Percentiles rank a stretch among this genome's conserved stretches.
Conservation (phyloP, 2,329 filamentous ascomycete genomes). For the Sphaceloma murrayae region DNA sequence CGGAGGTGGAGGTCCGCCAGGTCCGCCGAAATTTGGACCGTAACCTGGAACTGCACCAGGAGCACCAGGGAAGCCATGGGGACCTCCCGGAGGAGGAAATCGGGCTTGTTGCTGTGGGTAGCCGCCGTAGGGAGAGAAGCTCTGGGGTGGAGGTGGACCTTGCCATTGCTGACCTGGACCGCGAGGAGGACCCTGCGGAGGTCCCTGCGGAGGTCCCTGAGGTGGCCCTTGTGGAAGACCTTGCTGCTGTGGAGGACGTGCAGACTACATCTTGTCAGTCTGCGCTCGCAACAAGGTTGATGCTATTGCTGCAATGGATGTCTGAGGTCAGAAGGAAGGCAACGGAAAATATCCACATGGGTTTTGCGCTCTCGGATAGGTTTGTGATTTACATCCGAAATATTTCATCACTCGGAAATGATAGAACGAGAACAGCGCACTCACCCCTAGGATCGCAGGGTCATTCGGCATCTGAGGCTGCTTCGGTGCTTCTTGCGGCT, state of each 20-base stretch:
- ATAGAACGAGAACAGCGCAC: too few relatives aligned
- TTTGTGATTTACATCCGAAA: slow-evolving; percentile 89
- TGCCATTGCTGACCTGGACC: slow-evolving; percentile 32
- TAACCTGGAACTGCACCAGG: slow-evolving; percentile 50
- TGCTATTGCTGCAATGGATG: slow-evolving; percentile 10
- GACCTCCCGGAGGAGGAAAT: slow-evolving; percentile 36
- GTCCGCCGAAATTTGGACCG: slow-evolving; percentile 40
- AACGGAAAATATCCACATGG: slow-evolving; percentile 96
- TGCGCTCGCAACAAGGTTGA: background rate
- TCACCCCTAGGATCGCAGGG: slow-evolving; percentile 93
- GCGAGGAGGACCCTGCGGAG: slow-evolving; percentile 30
- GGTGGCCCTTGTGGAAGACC: slow-evolving; percentile 20
- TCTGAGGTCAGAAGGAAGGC: slow-evolving; percentile 92
- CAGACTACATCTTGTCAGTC: slow-evolving; percentile 22
- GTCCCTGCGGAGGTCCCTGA: slow-evolving; percentile 24
- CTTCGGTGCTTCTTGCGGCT: slow-evolving; percentile 61
- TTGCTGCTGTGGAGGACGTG: slow-evolving; percentile 21
- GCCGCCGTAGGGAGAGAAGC: slow-evolving; percentile 30
- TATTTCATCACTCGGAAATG: slow-evolving; percentile 86
- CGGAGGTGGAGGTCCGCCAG: slow-evolving; percentile 34
- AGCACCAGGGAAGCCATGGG: slow-evolving; percentile 36
- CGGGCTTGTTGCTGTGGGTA: slow-evolving; percentile 40
- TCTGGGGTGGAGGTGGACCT: slow-evolving; percentile 31
- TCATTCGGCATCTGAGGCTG: slow-evolving; percentile 79
- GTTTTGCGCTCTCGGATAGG: slow-evolving; percentile 89